Evolutionary conservation across 164 flowering plant species (phyloP), one percentile per base, ranked within the genome.

Genomic region (Vitis riparia): DNA sequence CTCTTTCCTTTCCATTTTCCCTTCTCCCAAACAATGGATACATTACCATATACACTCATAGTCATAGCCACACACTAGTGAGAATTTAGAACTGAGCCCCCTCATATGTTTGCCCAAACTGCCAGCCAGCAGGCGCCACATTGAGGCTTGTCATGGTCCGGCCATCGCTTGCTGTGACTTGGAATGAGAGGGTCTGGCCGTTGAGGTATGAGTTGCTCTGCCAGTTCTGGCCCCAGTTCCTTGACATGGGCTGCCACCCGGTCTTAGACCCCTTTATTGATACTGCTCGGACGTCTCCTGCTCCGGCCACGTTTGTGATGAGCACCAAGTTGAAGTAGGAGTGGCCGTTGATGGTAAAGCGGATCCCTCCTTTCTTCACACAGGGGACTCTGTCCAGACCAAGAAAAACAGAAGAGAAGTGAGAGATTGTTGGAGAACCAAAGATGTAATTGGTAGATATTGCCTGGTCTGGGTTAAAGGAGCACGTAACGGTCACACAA

Each of bases 161-260:
- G n/a, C 85, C 84, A 51, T 84, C 88, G 65, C 88, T 84, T 47
- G 82, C 63, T 23, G 88, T 84, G 44, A 84, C 85, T 62, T 75
- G 83, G 62, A 84, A 84, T 0, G 88, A 84, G 29, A 84, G 84
- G 68, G 77, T 75, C 49, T 84, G 88, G 51, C 84, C 88, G 37
- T 84, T 77, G 15, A 84, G 76, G 71, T 80, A 76, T 12, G 78
- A 70, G 32, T 84, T 79, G 78, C 87, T 84, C 63, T 81, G 86
- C 86, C 86, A 83, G 51, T 83, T 83, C 66, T 83, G 86, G 55
- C 86, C 86, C 86, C 86, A 83, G 60, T 83, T 83, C 51, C 86
- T 76, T 55, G 83, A 84, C 84, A 84, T 81, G 29, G 88, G 3
- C 62, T 82, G 82, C 88, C 88, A 84, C 9, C 77, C 82, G 9